Base-by-base conservation (phyloP, 2,329 filamentous ascomycete genomes). In the Chaetomium globosum region DNA sequence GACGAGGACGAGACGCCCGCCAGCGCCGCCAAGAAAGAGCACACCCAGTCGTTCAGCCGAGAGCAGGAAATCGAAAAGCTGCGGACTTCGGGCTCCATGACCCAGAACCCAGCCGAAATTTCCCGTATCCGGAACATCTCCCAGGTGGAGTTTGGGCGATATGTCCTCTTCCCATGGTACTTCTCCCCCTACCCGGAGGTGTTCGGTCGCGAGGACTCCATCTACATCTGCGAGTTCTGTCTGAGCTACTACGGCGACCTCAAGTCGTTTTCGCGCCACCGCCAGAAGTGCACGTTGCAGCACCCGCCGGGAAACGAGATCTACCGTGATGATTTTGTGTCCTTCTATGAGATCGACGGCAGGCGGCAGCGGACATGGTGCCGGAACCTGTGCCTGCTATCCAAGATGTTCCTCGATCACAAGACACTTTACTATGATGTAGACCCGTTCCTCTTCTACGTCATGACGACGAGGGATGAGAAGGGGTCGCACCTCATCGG, bases 381-480 rank as follows among this genome's bases (percentile, higher is more conserved):
- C 74, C 90, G 96, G 60, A 99, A 99, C 72, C 84, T 99, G 5
- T 99, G 95, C 77, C 82, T 99, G 10, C 82, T 99, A 19, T 95
- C 90, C 26, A 99, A 99, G 74, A 91, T 98, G 79, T 99, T 99
- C 75, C 84, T 99, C 46, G 95, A 96, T 70, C 96, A 97, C 77
- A 99, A 99, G 78, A 98, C 95, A 5, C 87, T 99, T 8, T 99
- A 97, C 81, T 99, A 99, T 80, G 95, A 99, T 73, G 95, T 99
- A n/a, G 95, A 99, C 69, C 95, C 95, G 0, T 99, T 99, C 75
- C 80, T 99, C 43, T 99, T 99, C 81, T 99, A 99, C 78, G 94
- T 97, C 77, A 97, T 99, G 94, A 92, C 92, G 30, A 89, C 89
- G 49, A 88, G 91, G 71, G 91, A 93, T 69, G 92, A 96, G 58